phyloP scores from a whole-genome alignment of 306 rosid genomes.

The Arachis stenosperma region DNA sequence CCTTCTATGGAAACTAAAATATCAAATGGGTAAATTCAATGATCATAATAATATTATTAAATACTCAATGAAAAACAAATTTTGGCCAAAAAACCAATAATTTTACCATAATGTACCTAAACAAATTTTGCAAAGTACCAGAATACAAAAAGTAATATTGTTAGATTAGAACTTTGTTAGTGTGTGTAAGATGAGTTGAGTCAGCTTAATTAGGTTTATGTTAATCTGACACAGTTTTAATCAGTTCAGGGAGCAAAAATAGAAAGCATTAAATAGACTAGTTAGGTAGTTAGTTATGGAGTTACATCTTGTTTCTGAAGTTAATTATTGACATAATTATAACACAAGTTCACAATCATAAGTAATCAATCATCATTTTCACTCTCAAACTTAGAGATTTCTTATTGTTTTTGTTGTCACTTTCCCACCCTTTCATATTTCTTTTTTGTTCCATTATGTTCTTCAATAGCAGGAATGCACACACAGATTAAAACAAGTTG shows the following conservation, averaged over 20 bases:
- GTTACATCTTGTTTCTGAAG: neutral
- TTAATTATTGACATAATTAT: too few relatives aligned
- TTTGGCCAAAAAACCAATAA: slow-evolving; percentile 9
- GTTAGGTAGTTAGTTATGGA: neutral
- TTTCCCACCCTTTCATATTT: neutral
- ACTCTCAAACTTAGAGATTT: neutral
- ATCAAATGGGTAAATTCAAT: neutral
- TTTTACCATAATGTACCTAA: neutral
- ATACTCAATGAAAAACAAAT: neutral
- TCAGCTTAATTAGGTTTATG: neutral
- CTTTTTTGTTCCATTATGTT: neutral
- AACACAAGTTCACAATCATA: neutral
- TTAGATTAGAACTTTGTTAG: neutral
- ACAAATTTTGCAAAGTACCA: slow-evolving; percentile 10
- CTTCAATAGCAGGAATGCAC: neutral
- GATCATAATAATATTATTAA: slow-evolving; percentile 14
- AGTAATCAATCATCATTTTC: neutral
- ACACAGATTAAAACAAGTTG: slow-evolving; percentile 16
- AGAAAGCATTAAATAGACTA: neutral
- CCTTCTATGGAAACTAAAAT: too few relatives aligned
- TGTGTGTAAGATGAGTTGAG: neutral
- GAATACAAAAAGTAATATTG: neutral
- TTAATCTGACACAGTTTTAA: neutral
- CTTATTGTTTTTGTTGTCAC: neutral
- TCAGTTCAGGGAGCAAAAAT: too few relatives aligned